Percentiles rank a stretch among this genome's conserved stretches.
Conservation (phyloP, 2,329 filamentous ascomycete genomes). For the Arthrobotrys sinensis region DNA sequence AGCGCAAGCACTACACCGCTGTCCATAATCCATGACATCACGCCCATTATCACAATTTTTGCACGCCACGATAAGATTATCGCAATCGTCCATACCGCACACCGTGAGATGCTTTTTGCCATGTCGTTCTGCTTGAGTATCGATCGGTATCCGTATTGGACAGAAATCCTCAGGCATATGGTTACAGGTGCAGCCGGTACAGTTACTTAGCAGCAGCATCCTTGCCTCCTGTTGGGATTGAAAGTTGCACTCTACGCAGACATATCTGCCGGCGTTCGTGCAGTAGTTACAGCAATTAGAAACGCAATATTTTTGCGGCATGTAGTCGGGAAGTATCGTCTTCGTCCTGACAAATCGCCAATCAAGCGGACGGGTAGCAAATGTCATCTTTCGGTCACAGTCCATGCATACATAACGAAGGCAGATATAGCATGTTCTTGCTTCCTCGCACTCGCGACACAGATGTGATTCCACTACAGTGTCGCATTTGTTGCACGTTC, state of each 20-base stretch:
- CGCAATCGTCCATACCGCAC: conserved; percentile 51
- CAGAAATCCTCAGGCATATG: conserved; percentile 57
- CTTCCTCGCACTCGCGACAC: conserved; percentile 60
- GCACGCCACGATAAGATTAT: conserved; percentile 51
- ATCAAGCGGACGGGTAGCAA: conserved; percentile 52
- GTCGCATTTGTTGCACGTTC: conserved; percentile 42
- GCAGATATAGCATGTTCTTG: conserved; percentile 57
- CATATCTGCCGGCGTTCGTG: conserved; percentile 55
- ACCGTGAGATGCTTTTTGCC: conserved; percentile 57
- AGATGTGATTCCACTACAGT: conserved; percentile 34
- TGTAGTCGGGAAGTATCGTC: conserved; percentile 32
- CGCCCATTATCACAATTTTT: conserved; percentile 56
- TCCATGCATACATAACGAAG: conserved; percentile 54
- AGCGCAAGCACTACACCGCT: conserved; percentile 54
- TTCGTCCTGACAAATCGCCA: conserved; percentile 54
- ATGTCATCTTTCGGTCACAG: conserved; percentile 54
- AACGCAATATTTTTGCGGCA: conserved; percentile 57
- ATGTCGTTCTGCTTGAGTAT: conserved; percentile 53
- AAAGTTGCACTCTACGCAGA: conserved; percentile 55
- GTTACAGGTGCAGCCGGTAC: conserved; percentile 56
- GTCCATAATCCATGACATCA: conserved; percentile 57
- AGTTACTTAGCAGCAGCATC: conserved; percentile 42
- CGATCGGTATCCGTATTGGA: conserved; percentile 54
- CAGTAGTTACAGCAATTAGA: conserved; percentile 58
- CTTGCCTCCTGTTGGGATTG: conserved; percentile 46